Conservation (phyloP, 129 eudicot genomes). For the carrot (Daucus carota) region DNA sequence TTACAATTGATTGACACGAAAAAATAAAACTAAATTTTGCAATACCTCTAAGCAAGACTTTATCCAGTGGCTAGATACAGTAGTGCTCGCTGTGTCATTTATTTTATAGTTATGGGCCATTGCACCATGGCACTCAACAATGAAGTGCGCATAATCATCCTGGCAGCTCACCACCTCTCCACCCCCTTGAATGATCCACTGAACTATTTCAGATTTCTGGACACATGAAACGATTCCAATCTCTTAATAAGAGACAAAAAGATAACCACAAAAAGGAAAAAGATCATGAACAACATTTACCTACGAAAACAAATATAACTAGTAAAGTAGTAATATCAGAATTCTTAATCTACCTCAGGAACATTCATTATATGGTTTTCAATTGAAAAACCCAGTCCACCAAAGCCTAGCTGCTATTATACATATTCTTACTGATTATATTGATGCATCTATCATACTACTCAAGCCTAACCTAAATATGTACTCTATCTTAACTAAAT, state of each 20-base stretch:
- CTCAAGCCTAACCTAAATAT: background rate
- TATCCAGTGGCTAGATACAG: constrained; percentile 86
- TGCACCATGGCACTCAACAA: constrained; percentile 71
- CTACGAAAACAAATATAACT: background rate
- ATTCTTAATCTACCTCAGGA: background rate
- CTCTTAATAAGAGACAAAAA: background rate
- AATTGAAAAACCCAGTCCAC: background rate
- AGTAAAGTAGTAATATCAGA: background rate
- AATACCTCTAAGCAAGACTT: constrained; percentile 72
- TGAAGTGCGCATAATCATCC: constrained; percentile 44
- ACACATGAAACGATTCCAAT: constrained; percentile 14
- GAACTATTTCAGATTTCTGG: constrained; percentile 68
- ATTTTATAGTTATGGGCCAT: constrained; percentile 19
- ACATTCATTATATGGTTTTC: background rate
- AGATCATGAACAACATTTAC: background rate
- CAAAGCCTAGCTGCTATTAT: background rate
- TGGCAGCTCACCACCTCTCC: constrained; percentile 52
- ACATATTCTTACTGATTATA: background rate
- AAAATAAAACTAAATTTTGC: background rate
- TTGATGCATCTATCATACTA: background rate
- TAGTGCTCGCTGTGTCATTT: constrained; percentile 24
- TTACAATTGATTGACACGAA: background rate
- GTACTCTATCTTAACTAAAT: background rate
- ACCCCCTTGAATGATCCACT: constrained; percentile 86
- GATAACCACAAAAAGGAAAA: constrained; percentile 1